phyloP scores from a whole-genome alignment of 2,329 filamentous ascomycete species.

The Colletotrichum tofieldiae region DNA sequence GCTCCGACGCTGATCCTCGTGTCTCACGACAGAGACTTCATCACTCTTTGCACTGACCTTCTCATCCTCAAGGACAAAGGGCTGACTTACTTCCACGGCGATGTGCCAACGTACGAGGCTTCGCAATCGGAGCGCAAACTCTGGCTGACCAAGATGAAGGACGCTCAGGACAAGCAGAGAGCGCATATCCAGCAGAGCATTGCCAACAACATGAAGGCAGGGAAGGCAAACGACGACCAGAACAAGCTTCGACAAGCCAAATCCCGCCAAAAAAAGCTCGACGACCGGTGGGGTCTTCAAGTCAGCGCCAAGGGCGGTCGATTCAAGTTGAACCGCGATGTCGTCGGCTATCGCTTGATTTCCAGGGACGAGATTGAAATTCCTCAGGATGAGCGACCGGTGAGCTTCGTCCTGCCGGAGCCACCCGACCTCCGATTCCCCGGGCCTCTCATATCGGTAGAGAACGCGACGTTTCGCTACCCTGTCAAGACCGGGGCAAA shows the following conservation, averaged over 20 bases:
- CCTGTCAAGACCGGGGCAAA: slow-evolving; percentile 49
- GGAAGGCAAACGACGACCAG: slow-evolving; percentile 84
- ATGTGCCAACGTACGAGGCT: slow-evolving; percentile 79
- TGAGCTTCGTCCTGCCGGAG: slow-evolving; percentile 72
- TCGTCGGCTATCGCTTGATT: slow-evolving; percentile 73
- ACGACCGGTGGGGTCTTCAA: slow-evolving; percentile 84
- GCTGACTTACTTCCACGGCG: slow-evolving; percentile 82
- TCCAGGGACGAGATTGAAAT: slow-evolving; percentile 80
- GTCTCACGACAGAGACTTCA: slow-evolving; percentile 88
- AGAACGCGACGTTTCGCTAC: slow-evolving; percentile 79
- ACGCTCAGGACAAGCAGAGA: slow-evolving; percentile 85
- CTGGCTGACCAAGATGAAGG: slow-evolving; percentile 82
- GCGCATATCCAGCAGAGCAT: slow-evolving; percentile 87
- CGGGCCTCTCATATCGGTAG: slow-evolving; percentile 80
- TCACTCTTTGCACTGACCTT: slow-evolving; percentile 83
- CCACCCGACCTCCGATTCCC: slow-evolving; percentile 82
- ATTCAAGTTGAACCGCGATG: slow-evolving; percentile 87
- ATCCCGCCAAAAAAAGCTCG: slow-evolving; percentile 86
- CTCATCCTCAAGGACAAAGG: slow-evolving; percentile 81
- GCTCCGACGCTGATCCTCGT: slow-evolving; percentile 82
- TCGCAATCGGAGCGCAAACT: slow-evolving; percentile 78
- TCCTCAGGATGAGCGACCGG: slow-evolving; percentile 72
- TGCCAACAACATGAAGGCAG: slow-evolving; percentile 80
- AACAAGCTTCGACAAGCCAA: slow-evolving; percentile 91
- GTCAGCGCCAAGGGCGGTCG: slow-evolving; percentile 79